Conservation (phyloP, 345 rosid genomes). For the Leavenworthia alabamica region DNA sequence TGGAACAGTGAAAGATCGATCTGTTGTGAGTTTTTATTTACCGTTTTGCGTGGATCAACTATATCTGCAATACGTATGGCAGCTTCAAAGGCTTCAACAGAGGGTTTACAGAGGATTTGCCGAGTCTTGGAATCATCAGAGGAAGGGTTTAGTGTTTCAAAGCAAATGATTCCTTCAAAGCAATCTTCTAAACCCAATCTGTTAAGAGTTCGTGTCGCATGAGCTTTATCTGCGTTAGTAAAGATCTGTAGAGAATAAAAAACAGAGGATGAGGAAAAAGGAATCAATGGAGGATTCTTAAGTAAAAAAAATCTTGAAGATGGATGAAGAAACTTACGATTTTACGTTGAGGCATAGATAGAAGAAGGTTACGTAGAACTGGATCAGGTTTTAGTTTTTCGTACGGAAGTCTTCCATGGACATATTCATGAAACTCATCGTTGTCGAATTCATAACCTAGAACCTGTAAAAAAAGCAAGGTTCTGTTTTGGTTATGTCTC, state of each 20-base stretch:
- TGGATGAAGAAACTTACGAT: slow-evolving; percentile 39
- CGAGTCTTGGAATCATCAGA: slow-evolving; percentile 8
- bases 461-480: slow-evolving; percentile 41
- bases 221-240: slow-evolving; percentile 68
- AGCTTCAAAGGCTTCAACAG: slow-evolving; percentile 54
- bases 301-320: not conserved
- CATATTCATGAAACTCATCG: slow-evolving; percentile 77
- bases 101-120: slow-evolving; percentile 64
- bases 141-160: slow-evolving; percentile 67
- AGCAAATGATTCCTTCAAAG: slow-evolving; percentile 73
- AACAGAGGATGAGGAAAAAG: not conserved
- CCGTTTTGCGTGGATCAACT: slow-evolving; percentile 65
- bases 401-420: slow-evolving; percentile 77
- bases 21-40: slow-evolving; percentile 20
- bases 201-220: slow-evolving; percentile 42
- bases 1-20: not conserved
- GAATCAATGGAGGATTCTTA: not conserved
- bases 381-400: slow-evolving; percentile 68
- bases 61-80: slow-evolving; percentile 51
- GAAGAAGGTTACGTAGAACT: slow-evolving; percentile 62
- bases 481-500: not conserved
- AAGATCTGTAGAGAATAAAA: slow-evolving; percentile 40
- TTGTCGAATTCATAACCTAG: slow-evolving; percentile 78
- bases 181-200: slow-evolving; percentile 66
- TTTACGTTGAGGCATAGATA: slow-evolving; percentile 77